phyloP scores from a whole-genome alignment of 1,284 basidiomycete genomes.

The Boletellus deceptivus region DNA sequence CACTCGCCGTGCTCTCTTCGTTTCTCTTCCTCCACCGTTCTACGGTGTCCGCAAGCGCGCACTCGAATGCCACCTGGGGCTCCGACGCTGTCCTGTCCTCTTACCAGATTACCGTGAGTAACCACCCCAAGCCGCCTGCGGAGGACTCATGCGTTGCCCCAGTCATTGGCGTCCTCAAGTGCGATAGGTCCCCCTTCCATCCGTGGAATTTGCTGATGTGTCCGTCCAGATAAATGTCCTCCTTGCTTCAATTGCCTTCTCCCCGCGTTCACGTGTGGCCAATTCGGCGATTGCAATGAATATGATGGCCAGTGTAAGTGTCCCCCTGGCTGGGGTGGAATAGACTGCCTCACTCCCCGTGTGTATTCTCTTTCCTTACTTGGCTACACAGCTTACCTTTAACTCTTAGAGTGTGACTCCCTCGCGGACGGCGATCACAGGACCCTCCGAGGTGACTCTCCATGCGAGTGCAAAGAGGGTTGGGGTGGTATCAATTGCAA shows the following conservation, averaged over 20 bases:
- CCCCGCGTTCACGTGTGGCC: constrained; percentile 69
- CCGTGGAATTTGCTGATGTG: background rate
- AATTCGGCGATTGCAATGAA: constrained; percentile 72
- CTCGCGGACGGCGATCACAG: constrained; percentile 86
- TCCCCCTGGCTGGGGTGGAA: constrained; percentile 80
- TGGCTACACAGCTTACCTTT: background rate
- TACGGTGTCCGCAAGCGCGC: constrained; percentile 4
- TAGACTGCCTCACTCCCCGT: constrained; percentile 77
- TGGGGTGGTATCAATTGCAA: constrained; percentile 98
- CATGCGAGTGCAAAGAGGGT: constrained; percentile 89
- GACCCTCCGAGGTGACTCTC: constrained; percentile 72
- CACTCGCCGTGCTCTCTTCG: constrained; percentile 11
- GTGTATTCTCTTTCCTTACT: constrained; percentile 25
- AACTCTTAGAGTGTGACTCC: constrained; percentile 77
- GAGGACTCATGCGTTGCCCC: constrained; percentile 7
- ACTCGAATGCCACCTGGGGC: constrained; percentile 20
- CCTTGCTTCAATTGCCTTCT: constrained; percentile 76
- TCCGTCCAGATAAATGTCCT: constrained; percentile 42
- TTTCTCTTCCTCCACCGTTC: constrained; percentile 17
- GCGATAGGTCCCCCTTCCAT: constrained; percentile 12
- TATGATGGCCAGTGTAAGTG: constrained; percentile 82
- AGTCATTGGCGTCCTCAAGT: constrained; percentile 24
- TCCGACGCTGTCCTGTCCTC: constrained; percentile 15
- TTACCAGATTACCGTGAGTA: constrained; percentile 29
- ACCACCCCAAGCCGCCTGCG: background rate